phyloP scores from a whole-genome alignment of 352 stramenopile genomes.

The Phytophthora hybrid region DNA sequence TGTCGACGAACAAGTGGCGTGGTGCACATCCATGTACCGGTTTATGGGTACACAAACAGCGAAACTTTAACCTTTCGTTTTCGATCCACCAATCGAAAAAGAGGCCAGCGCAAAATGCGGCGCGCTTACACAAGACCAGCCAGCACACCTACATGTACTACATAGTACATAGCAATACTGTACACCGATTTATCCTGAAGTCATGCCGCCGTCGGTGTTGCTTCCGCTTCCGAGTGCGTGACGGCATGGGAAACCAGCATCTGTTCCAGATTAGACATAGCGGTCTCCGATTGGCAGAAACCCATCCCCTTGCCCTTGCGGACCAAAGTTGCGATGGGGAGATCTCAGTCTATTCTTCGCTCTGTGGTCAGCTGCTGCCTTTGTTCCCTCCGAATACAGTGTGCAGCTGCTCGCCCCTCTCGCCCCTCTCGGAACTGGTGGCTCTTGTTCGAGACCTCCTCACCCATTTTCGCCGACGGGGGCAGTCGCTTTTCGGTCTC shows the following conservation, averaged over 20 bases:
- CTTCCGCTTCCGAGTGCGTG: neutral
- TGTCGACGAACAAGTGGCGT: neutral
- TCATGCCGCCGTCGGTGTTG: too few species aligned
- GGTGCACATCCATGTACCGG: constrained; percentile 8
- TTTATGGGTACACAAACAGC: neutral
- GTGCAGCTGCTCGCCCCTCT: neutral
- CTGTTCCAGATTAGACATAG: neutral
- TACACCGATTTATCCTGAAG: neutral
- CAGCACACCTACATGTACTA: neutral
- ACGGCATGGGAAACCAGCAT: neutral
- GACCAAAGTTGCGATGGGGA: too few species aligned
- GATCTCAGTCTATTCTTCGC: constrained; percentile 5
- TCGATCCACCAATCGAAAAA: neutral
- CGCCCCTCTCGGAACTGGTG: constrained; percentile 42
- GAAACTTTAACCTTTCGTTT: neutral
- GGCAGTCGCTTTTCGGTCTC: constrained; percentile 42
- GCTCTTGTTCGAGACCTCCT: constrained; percentile 30
- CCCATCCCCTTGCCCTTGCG: constrained; percentile 5
- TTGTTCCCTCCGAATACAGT: neutral
- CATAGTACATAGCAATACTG: neutral
- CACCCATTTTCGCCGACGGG: neutral
- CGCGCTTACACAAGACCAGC: neutral
- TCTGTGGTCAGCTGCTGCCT: fast-evolving
- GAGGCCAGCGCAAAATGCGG: neutral
- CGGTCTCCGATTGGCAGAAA: neutral